Conservation (phyloP, 306 rosid genomes). For the Astragalus glycyphyllos region DNA sequence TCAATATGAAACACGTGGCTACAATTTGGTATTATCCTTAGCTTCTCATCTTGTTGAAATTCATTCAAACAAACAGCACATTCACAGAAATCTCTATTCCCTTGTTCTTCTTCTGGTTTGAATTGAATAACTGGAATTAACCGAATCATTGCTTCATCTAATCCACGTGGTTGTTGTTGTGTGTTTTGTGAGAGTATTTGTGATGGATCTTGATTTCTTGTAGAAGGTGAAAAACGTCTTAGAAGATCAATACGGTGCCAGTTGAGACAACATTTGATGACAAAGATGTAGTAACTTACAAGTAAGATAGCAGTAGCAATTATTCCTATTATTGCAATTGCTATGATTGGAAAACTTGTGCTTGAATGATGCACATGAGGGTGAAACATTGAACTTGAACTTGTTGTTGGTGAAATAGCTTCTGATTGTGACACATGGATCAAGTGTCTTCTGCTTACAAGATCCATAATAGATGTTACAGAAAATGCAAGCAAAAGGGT, state of each 20-base stretch:
- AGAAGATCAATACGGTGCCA: conserved; percentile 95
- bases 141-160: conserved; percentile 81
- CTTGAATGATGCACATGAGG: conserved; percentile 54
- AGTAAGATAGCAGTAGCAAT: conserved; percentile 87
- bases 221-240: conserved; percentile 69
- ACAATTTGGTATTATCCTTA: conserved; percentile 84
- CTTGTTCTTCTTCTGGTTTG: conserved; percentile 48
- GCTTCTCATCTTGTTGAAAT: conserved; percentile 75
- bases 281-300: conserved; percentile 88
- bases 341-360: conserved; percentile 85
- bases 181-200: conserved; percentile 46
- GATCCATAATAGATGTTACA: conserved; percentile 62
- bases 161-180: conserved; percentile 54
- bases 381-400: conserved; percentile 48
- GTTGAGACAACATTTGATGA: conserved; percentile 93
- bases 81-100: conserved; percentile 46
- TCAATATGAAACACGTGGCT: conserved; percentile 86
- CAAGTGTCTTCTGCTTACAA: conserved; percentile 52
- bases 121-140: conserved; percentile 75
- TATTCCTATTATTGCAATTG: conserved; percentile 88
- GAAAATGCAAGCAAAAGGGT: conserved; percentile 43
- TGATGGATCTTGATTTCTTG: conserved; percentile 51
- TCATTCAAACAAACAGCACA: conserved; percentile 94
- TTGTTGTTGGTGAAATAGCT: conserved; percentile 56
- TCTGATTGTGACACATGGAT: conserved; percentile 54